A percentile compares a stretch with the other conserved stretches of the same genome.
These are phyloP conservation scores for Penicillium sp. DNA, from an alignment of 2,329 filamentous ascomycete genomes.

Conservation along the genomic window DNA sequence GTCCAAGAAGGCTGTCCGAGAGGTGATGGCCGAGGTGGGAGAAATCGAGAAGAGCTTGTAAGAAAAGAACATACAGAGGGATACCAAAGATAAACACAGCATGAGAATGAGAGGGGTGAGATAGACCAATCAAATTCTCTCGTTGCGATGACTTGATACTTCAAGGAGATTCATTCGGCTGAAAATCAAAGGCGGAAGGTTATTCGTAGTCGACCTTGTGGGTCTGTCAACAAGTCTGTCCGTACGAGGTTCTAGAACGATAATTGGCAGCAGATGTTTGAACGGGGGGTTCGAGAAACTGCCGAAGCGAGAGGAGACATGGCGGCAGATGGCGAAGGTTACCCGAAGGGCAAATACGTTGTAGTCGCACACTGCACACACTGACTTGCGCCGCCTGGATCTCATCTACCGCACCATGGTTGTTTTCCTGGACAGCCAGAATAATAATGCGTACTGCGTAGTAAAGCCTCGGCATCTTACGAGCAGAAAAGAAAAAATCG, in stretches of 20 bases:
- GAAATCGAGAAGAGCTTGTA: conserved; percentile 25
- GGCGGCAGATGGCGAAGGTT: not conserved
- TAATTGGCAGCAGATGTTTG: no score
- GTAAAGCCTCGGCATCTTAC: not conserved
- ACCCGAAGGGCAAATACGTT: not conserved
- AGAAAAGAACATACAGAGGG: not conserved
- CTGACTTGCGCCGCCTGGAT: no score
- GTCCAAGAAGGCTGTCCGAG: conserved; percentile 47
- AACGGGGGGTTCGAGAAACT: no score
- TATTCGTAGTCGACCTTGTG: not conserved
- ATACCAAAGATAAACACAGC: not conserved
- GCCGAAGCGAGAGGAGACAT: no score
- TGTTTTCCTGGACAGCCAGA: not conserved
- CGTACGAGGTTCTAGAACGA: no score
- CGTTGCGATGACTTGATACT: not conserved
- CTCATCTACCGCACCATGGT: not conserved
- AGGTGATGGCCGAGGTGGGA: conserved; percentile 31
- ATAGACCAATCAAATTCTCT: not conserved
- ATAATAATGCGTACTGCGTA: not conserved
- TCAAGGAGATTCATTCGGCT: not conserved
- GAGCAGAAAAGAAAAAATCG: not conserved
- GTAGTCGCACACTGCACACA: not conserved
- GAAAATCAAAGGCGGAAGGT: not conserved
- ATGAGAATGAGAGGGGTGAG: not conserved
- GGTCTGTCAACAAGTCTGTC: not conserved